Evolutionary conservation across 306 rosid genomes (phyloP), one percentile per base, ranked within the genome.

Genomic region (Urtica urens): DNA sequence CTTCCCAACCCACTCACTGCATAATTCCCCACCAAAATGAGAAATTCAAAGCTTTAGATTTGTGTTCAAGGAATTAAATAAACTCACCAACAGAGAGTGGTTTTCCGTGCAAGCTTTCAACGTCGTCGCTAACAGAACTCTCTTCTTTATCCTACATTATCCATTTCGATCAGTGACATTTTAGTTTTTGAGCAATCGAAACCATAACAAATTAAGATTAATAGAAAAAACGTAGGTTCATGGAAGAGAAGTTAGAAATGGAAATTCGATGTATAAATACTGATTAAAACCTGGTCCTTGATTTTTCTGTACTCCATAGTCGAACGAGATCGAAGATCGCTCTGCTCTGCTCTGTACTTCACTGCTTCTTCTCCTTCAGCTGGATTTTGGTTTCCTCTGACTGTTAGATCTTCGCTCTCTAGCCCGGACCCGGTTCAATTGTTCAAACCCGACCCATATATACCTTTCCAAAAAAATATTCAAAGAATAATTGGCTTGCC

Each of bases 221-320:
- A n/a, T n/a, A n/a, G n/a, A n/a, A n/a, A n/a, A n/a, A n/a, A n/a
- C n/a, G n/a, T n/a, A n/a, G n/a, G n/a, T n/a, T n/a, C n/a, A n/a
- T n/a, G n/a, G n/a, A n/a, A n/a, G n/a, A n/a, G n/a, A n/a, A n/a
- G n/a, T n/a, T n/a, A 38, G 25, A 28, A 49, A 23, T 5, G 17
- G 49, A 20, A 6, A 13, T 3, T 5, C 15, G 14, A 28, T 7
- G 21, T 5, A 31, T 10, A 18, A 2, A 24, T 39, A 46, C n/a
- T 19, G 2, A 17, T 8, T 12, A 59, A 54, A 28, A 76, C 96
- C 86, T 82, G 74, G 40, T 72, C 83, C 63, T 82, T 86, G 72
- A 81, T 76, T 71, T 82, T 86, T 55, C 88, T 53, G 69, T 86
- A 86, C 75, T 86, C 96, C 93, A 86, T 86, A 60, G 23, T 26